Evolutionary conservation across 192 early-diverging fungal genomes (phyloP).

Genomic region (Chytriomyces sp.): DNA sequence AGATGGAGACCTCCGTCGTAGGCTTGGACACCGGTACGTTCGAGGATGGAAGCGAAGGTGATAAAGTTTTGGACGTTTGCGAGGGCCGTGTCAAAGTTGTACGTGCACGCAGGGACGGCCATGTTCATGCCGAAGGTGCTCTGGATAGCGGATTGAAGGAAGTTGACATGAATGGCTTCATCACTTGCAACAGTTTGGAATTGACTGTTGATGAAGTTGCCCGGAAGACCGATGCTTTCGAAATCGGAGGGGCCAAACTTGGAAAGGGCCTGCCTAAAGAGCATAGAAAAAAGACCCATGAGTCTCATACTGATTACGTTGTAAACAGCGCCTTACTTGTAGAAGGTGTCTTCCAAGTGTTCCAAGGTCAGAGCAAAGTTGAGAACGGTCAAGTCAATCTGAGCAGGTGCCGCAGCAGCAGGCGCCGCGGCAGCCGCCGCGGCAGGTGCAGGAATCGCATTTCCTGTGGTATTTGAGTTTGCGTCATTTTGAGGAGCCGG

Average conservation of each 20-base stretch:
- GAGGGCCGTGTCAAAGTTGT: slow-evolving; percentile 43
- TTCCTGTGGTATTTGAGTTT: neutral
- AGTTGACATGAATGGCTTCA: slow-evolving; percentile 44
- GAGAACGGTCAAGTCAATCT: slow-evolving; percentile 43
- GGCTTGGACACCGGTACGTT: slow-evolving; percentile 55
- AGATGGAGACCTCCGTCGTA: slow-evolving; percentile 55
- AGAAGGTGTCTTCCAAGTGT: slow-evolving; percentile 43
- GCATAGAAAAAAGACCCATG: neutral
- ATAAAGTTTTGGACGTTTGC: slow-evolving; percentile 45
- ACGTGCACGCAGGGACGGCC: slow-evolving; percentile 38
- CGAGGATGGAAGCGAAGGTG: slow-evolving; percentile 48
- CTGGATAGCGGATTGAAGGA: slow-evolving; percentile 34
- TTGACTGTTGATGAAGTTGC: slow-evolving; percentile 27
- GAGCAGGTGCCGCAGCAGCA: neutral
- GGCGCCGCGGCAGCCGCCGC: slow-evolving; percentile 20
- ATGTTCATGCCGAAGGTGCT: slow-evolving; percentile 36
- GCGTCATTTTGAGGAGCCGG: too few relatives aligned
- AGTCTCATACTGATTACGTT: too few relatives aligned
- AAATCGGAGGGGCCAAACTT: slow-evolving; percentile 38
- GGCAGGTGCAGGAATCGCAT: neutral
- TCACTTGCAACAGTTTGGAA: slow-evolving; percentile 33
- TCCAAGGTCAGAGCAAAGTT: slow-evolving; percentile 52
- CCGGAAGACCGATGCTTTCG: slow-evolving; percentile 35
- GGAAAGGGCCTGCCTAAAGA: slow-evolving; percentile 25
- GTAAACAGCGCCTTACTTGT: slow-evolving; percentile 32